A percentile compares a stretch with the other conserved stretches of the same genome.
Evolutionary conservation across 257 asterid genomes (phyloP).

Genomic region (Jacaranda mimosifolia): DNA sequence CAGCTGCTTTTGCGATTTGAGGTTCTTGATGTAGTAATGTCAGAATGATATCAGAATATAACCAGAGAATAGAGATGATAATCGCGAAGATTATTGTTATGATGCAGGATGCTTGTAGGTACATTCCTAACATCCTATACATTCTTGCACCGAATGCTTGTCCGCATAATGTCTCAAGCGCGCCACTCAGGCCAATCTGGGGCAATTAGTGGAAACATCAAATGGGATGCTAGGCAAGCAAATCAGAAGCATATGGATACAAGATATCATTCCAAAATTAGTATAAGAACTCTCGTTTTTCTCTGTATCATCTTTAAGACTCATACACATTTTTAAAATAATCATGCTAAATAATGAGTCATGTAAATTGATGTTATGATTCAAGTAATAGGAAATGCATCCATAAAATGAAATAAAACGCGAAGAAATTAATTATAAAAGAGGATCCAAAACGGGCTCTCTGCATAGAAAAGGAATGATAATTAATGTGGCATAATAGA

Average conservation of each 20-base stretch:
- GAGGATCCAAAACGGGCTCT: too few relatives aligned
- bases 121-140: constrained; percentile 62
- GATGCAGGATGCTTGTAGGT: constrained; percentile 73
- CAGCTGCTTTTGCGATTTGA: constrained; percentile 60
- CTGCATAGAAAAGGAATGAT: too few relatives aligned
- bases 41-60: constrained; percentile 58
- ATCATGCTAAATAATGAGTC: too few relatives aligned
- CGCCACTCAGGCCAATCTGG: constrained; percentile 80
- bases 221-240: background rate
- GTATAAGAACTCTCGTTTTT: background rate
- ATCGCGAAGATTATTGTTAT: constrained; percentile 47
- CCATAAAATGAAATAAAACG: too few relatives aligned
- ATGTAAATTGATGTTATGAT: too few relatives aligned
- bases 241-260: background rate
- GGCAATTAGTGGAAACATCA: background rate
- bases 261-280: background rate
- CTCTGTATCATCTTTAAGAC: too few relatives aligned
- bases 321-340: too few relatives aligned
- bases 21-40: constrained; percentile 64
- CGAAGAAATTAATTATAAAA: too few relatives aligned
- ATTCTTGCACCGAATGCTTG: constrained; percentile 73
- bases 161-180: constrained; percentile 83
- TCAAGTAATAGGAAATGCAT: too few relatives aligned
- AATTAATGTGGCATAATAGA: too few relatives aligned
- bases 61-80: constrained; percentile 59